phyloP scores from a whole-genome alignment of 148 eudicot species.

The Talinum fruticosum region DNA sequence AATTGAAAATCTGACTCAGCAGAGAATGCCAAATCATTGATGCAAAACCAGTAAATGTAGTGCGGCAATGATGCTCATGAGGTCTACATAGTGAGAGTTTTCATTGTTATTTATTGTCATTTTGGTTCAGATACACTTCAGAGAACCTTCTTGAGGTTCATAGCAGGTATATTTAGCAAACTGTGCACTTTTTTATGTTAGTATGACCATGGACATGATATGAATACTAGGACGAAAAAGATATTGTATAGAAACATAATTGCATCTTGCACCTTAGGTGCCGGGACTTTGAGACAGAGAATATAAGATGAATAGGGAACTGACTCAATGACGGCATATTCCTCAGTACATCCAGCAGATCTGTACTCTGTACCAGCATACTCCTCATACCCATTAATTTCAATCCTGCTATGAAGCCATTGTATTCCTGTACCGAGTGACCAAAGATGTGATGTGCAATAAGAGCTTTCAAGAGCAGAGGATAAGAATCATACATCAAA shows the following conservation, averaged over 20 bases:
- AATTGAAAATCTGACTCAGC: no score
- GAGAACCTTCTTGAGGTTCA: no score
- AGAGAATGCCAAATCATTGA: no score
- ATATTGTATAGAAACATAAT: neutral
- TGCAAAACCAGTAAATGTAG: no score
- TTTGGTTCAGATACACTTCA: no score
- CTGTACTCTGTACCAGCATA: conserved; percentile 81
- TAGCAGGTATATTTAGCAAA: no score
- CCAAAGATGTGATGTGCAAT: neutral
- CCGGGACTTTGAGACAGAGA: neutral
- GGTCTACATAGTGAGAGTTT: no score
- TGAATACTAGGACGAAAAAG: neutral
- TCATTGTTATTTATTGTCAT: no score
- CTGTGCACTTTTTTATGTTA: neutral
- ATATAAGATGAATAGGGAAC: conserved; percentile 23
- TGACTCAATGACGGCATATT: conserved; percentile 79
- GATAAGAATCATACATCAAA: neutral
- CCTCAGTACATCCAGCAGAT: conserved; percentile 94
- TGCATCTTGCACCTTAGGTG: no score
- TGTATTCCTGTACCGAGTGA: conserved; percentile 61
- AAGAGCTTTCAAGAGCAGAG: neutral
- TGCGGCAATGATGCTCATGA: no score
- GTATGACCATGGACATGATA: neutral
- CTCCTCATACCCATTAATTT: conserved; percentile 88
- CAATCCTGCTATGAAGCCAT: conserved; percentile 98